These are phyloP conservation scores for Fusarium fujikuroi DNA, from an alignment of 2,329 filamentous ascomycete genomes.

Conservation along the genomic window DNA sequence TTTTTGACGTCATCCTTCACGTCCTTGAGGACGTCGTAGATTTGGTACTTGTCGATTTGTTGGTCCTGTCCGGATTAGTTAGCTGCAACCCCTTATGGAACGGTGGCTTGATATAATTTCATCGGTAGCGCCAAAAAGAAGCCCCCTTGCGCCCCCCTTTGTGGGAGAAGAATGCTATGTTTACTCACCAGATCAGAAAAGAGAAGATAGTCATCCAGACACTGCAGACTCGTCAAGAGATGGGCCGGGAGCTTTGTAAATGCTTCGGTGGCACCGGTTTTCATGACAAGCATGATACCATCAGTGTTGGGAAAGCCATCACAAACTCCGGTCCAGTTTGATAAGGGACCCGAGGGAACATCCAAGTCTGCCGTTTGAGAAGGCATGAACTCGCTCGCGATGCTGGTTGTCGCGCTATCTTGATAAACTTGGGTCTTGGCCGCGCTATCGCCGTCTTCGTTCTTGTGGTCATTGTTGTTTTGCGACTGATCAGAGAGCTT, in stretches of 20 bases:
- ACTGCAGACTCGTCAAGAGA: slow-evolving; percentile 64
- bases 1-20: slow-evolving; percentile 51
- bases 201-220: slow-evolving; percentile 64
- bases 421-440: neutral
- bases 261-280: slow-evolving; percentile 68
- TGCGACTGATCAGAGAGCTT: slow-evolving; percentile 5
- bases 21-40: slow-evolving; percentile 55
- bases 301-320: slow-evolving; percentile 55
- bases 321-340: slow-evolving; percentile 46
- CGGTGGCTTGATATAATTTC: slow-evolving; percentile 13
- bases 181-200: slow-evolving; percentile 64
- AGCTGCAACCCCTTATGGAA: slow-evolving; percentile 6
- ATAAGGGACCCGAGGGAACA: slow-evolving; percentile 21
- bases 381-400: slow-evolving; percentile 2
- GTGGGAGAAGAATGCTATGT: neutral
- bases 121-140: neutral
- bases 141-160: neutral
- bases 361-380: slow-evolving; percentile 18
- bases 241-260: slow-evolving; percentile 66
- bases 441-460: neutral
- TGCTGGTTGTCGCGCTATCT: neutral
- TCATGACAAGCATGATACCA: slow-evolving; percentile 64
- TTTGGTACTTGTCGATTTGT: slow-evolving; percentile 58
- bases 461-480: slow-evolving; percentile 10
- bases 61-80: slow-evolving; percentile 53